Conservation (phyloP, 2,329 filamentous ascomycete species). For the Aspergillus versicolor region DNA sequence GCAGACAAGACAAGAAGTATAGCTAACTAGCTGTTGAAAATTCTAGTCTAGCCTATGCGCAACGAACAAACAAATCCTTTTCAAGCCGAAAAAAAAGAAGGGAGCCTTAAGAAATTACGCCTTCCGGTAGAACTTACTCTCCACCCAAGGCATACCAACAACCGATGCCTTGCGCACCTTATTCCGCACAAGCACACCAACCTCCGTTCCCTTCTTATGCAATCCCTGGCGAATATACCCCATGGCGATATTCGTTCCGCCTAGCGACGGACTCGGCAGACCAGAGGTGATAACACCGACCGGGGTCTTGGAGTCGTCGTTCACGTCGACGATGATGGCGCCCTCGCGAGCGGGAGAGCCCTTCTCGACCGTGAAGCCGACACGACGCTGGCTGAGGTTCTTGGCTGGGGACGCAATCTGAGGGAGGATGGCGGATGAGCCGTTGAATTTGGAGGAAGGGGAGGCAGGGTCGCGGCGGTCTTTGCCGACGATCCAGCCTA, state of each 20-base stretch:
- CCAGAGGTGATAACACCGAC: slow-evolving; percentile 86
- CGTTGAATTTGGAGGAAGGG: slow-evolving; percentile 75
- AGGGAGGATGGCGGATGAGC: slow-evolving; percentile 71
- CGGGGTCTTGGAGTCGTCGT: slow-evolving; percentile 57
- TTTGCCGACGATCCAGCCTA: slow-evolving; percentile 83
- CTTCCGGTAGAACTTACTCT: slow-evolving; percentile 68
- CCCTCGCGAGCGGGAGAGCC: slow-evolving; percentile 90
- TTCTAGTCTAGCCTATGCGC: not conserved
- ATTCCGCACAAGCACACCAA: slow-evolving; percentile 75
- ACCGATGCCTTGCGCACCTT: slow-evolving; percentile 73
- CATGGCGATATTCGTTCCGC: slow-evolving; percentile 89
- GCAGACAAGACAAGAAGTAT: too few relatives aligned
- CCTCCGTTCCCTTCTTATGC: slow-evolving; percentile 81
- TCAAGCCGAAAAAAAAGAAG: not conserved
- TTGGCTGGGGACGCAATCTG: slow-evolving; percentile 63
- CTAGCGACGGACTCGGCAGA: slow-evolving; percentile 80
- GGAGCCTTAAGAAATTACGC: slow-evolving; percentile 13
- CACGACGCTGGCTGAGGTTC: slow-evolving; percentile 68
- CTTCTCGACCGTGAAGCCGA: slow-evolving; percentile 74
- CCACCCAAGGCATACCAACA: slow-evolving; percentile 85
- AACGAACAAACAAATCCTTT: not conserved
- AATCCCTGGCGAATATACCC: slow-evolving; percentile 79
- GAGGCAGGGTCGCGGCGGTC: slow-evolving; percentile 59
- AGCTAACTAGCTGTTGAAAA: not conserved
- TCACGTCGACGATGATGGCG: slow-evolving; percentile 66